Base-by-base conservation (phyloP, 106 monocot genomes). In the Triglochin maritima region DNA sequence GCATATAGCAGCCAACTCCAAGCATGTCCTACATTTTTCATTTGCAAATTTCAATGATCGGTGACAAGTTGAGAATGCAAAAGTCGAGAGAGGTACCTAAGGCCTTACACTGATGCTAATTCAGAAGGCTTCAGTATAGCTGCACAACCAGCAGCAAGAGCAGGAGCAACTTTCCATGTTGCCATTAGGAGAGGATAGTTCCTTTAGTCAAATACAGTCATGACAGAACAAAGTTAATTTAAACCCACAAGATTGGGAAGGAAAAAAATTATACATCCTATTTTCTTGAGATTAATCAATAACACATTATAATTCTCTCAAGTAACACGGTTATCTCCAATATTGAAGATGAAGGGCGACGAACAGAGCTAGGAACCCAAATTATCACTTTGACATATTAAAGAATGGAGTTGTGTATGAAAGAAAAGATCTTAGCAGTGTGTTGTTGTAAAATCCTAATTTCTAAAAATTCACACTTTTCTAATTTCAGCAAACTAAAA, bases 151-250 rank as follows among this genome's bases (percentile, higher is more conserved):
- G 98, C 98, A 82, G 98, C 98, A 71, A 98, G 79, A 43, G 88
- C 88, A 74, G 98, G 92, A 59, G 98, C 98, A 69, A 98, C 92
- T 71, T 98, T 98, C 98, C 98, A 98, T 74, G 82, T 65, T 64
- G 98, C 98, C 92, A 98, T 98, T 50, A 98, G 62, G 59, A 98
- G 82, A 52, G 98, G 98, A 84, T 98, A 98, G 61, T 98, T 98
- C 98, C 98, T 96, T 47, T 51, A 4, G 4, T 55, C 44, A 46
- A 59, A 47, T 16, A 47, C 17, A 60, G 15, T 41, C 16, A 11
- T 1, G 41, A 17, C 15, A 13, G 29, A 59, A 3, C 55, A 55
- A 6, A 8, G 8, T 55, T n/a, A 12, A 7, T 6, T 52, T 2
- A 7, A 11, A 11, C 51, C 51, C 11, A 58, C 15, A 5, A 58